A percentile compares a stretch with the other conserved stretches of the same genome.
Conservation (phyloP, 2,329 filamentous ascomycete species). For the Pseudocercospora fijiensis region DNA sequence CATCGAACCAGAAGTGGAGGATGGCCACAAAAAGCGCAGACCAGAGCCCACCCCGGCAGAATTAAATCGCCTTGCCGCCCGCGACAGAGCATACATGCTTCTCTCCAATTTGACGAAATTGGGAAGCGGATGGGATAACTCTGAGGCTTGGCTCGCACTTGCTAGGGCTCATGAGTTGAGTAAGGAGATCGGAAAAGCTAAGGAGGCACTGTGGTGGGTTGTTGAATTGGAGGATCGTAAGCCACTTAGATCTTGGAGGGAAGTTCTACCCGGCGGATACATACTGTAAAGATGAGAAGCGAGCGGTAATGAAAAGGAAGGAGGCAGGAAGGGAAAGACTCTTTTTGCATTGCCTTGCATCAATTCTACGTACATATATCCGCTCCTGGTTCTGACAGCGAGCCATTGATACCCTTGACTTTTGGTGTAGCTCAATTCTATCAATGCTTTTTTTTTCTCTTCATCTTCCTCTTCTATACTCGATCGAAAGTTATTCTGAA, state of each 20-base stretch:
- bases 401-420: no score
- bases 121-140: conserved; percentile 83
- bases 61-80: conserved; percentile 79
- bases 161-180: conserved; percentile 85
- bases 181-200: conserved; percentile 80
- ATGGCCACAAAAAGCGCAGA: conserved; percentile 15
- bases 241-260: conserved; percentile 76
- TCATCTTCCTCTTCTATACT: not conserved
- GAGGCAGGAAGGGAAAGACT: no score
- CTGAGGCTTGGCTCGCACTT: conserved; percentile 89
- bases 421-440: no score
- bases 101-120: conserved; percentile 80
- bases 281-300: conserved; percentile 23
- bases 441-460: not conserved
- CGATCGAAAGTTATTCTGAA: not conserved
- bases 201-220: conserved; percentile 95
- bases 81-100: conserved; percentile 83
- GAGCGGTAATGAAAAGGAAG: no score
- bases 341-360: no score
- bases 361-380: no score
- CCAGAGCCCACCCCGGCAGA: conserved; percentile 59
- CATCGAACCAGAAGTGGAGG: conserved; percentile 10
- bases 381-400: no score
- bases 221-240: conserved; percentile 87
- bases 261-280: conserved; percentile 40